Evolutionary conservation across 441 rosid genomes (phyloP), one percentile per base, ranked within the genome.

Genomic region (Arabidopsis lyrata): DNA sequence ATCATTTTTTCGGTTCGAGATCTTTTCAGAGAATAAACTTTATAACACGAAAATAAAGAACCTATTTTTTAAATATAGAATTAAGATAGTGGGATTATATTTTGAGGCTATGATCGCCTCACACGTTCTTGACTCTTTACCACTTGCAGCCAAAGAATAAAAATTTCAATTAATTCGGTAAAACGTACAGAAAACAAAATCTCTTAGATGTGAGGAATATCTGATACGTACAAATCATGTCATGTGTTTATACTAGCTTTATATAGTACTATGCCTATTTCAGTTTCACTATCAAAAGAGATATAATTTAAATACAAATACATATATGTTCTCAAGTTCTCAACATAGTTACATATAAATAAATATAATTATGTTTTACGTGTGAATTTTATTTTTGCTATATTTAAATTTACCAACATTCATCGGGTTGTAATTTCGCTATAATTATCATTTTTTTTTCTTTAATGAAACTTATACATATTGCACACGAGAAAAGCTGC

Each of bases 1-100:
- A 15, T 59, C 36, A 47, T 4, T 34, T 62, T 53, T 32, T 20
- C 22, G 20, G n/a, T 66, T 49, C 14, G 18, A 53, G 36, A 5
- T 65, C 22, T 18, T 62, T 70, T 49, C 16, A 62, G 58, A 55
- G 49, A 73, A 64, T 54, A 45, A 49, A 55, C 32, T 55, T 45
- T 57, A 45, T 36, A 13, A 34, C 49, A 36, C 27, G 39, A 35
- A 45, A 44, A 20, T 2, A 45, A 22, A 55, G 12, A 41, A 7
- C 63, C 31, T 29, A 63, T 35, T 14, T 52, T 72, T 35, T 8
- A 29, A 62, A 24, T 13, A 22, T 48, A 6, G 27, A 35, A 39
- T 8, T 9, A 61, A 61, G 32, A 27, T 52, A 14, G 22, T 34
- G 45, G 18, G 9, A 16, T 12, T 45, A 32, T 32, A n/a, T 53